These are phyloP conservation scores for Gynandropsis gynandra DNA, from an alignment of 345 rosid genomes.

Conservation along the genomic window DNA sequence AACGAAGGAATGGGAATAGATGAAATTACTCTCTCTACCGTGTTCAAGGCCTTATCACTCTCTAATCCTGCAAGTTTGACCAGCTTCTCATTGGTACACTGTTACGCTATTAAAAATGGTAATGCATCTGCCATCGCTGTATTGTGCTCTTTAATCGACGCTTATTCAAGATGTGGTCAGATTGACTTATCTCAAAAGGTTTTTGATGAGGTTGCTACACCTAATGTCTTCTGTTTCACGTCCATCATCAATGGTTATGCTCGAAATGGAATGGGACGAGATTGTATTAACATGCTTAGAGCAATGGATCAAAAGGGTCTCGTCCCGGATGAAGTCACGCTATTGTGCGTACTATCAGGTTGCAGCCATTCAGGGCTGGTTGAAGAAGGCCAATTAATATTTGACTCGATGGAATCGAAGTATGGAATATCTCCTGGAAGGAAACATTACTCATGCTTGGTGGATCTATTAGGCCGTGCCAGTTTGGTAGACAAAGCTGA, in stretches of 20 bases:
- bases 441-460: constrained; percentile 67
- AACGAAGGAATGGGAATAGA: constrained; percentile 62
- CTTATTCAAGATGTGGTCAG: constrained; percentile 60
- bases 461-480: constrained; percentile 73
- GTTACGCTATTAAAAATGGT: constrained; percentile 52
- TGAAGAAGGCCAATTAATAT: constrained; percentile 50
- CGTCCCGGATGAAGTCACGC: constrained; percentile 64
- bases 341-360: constrained; percentile 54
- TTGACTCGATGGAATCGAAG: constrained; percentile 37
- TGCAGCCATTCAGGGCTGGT: constrained; percentile 80
- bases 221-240: constrained; percentile 57
- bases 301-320: constrained; percentile 46
- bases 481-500: constrained; percentile 65
- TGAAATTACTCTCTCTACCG: constrained; percentile 53
- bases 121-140: constrained; percentile 55
- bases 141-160: constrained; percentile 61
- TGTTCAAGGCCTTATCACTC: constrained; percentile 53
- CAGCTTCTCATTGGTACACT: constrained; percentile 45
- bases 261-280: constrained; percentile 61
- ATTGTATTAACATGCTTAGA: constrained; percentile 48
- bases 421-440: constrained; percentile 44
- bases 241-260: constrained; percentile 59
- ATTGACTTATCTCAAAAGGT: constrained; percentile 42
- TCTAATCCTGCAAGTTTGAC: constrained; percentile 33
- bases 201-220: constrained; percentile 42